A percentile compares a stretch with the other conserved stretches of the same genome.
Evolutionary conservation across 2,329 filamentous ascomycete genomes (phyloP).

Genomic region (Pyrenophora graminea): DNA sequence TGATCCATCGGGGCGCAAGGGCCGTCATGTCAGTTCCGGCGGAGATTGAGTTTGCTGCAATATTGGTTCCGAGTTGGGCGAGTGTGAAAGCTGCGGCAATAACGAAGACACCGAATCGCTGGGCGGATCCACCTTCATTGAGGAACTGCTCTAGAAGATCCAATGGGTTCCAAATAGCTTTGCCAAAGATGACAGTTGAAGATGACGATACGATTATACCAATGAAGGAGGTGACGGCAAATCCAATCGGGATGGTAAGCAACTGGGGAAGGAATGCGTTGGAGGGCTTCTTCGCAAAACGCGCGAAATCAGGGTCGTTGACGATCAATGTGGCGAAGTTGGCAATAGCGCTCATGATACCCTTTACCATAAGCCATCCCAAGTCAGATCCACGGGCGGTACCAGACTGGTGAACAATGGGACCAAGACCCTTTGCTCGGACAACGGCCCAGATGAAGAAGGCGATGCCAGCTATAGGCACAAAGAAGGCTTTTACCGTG

Average conservation of each 20-base stretch:
- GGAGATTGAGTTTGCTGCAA: slow-evolving; percentile 83
- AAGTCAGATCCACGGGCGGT: slow-evolving; percentile 68
- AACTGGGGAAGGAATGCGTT: slow-evolving; percentile 84
- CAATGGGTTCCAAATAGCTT: slow-evolving; percentile 51
- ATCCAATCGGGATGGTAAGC: slow-evolving; percentile 54
- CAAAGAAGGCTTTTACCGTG: slow-evolving; percentile 84
- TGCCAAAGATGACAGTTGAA: slow-evolving; percentile 49
- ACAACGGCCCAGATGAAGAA: slow-evolving; percentile 89
- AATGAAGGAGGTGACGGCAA: slow-evolving; percentile 77
- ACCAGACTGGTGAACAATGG: slow-evolving; percentile 73
- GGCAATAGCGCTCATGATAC: slow-evolving; percentile 85
- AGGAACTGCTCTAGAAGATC: slow-evolving; percentile 50
- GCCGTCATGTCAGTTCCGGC: slow-evolving; percentile 84
- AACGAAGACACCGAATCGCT: slow-evolving; percentile 56
- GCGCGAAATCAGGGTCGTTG: slow-evolving; percentile 80
- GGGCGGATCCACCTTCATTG: slow-evolving; percentile 45
- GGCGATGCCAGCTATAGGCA: slow-evolving; percentile 79
- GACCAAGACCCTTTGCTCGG: slow-evolving; percentile 79
- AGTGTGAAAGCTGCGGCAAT: slow-evolving; percentile 62
- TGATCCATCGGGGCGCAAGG: slow-evolving; percentile 76
- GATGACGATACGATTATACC: slow-evolving; percentile 58
- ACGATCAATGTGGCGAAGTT: slow-evolving; percentile 88
- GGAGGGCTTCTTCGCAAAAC: slow-evolving; percentile 76
- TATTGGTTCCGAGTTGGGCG: slow-evolving; percentile 84
- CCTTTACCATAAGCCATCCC: slow-evolving; percentile 80